These are phyloP conservation scores for Kwoniella dejecticola DNA, from an alignment of 768 basidiomycete species.

Conservation along the genomic window DNA sequence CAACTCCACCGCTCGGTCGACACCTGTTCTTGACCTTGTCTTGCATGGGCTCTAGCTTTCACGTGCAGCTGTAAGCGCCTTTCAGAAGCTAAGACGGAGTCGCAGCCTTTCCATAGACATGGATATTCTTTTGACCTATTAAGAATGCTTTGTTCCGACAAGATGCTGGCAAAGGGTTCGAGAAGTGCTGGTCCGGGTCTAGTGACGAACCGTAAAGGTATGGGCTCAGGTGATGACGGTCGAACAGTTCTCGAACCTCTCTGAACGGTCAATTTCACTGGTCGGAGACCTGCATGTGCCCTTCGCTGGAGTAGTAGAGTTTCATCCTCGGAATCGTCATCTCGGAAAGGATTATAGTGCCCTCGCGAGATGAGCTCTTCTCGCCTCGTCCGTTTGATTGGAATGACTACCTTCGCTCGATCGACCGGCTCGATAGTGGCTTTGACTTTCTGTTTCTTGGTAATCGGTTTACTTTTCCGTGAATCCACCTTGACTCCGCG, in stretches of 20 bases:
- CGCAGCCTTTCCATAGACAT: slow-evolving; percentile 44
- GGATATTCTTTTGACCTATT: slow-evolving; percentile 9
- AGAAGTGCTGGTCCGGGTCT: slow-evolving; percentile 33
- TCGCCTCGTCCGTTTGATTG: slow-evolving; percentile 16
- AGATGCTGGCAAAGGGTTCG: slow-evolving; percentile 30
- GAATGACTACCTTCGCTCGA: slow-evolving; percentile 29
- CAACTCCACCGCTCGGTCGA: slow-evolving; percentile 14
- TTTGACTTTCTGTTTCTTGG: slow-evolving; percentile 2
- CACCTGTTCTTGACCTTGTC: slow-evolving; percentile 20
- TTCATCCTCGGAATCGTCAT: slow-evolving; percentile 40
- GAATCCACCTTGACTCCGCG: background rate
- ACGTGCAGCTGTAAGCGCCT: slow-evolving; percentile 31
- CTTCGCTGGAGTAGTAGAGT: background rate
- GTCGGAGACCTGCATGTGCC: slow-evolving; percentile 19
- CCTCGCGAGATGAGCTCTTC: slow-evolving; percentile 30
- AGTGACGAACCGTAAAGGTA: slow-evolving; percentile 32
- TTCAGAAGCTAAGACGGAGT: slow-evolving; percentile 38
- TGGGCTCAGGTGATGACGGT: slow-evolving; percentile 27
- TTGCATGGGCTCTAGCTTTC: slow-evolving; percentile 20
- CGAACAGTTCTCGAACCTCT: slow-evolving; percentile 17
- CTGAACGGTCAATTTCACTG: slow-evolving; percentile 21
- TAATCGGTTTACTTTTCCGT: background rate
- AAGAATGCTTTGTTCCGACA: slow-evolving; percentile 21
- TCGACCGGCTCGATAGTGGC: slow-evolving; percentile 9
- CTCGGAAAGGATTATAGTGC: slow-evolving; percentile 35